These are phyloP conservation scores for Pseudogymnoascus sp. DNA, from an alignment of 2,329 filamentous ascomycete genomes.

Conservation along the genomic window DNA sequence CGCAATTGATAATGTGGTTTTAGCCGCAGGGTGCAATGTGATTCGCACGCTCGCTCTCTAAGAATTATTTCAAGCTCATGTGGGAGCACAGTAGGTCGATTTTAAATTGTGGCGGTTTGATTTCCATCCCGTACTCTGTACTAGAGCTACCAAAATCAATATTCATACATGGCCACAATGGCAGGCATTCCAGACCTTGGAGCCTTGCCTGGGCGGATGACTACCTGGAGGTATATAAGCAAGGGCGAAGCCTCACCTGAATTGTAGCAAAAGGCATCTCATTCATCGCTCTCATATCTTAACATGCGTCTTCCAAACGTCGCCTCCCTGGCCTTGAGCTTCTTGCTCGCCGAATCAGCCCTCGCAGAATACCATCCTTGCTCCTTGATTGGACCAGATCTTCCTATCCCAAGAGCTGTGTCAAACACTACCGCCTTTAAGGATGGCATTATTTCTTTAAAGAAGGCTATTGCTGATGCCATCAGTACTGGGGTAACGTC, in stretches of 20 bases:
- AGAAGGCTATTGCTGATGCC: background rate
- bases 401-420: background rate
- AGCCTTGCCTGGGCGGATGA: background rate
- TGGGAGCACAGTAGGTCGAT: too few species aligned
- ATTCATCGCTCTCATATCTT: background rate
- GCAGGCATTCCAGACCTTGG: background rate
- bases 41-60: too few species aligned
- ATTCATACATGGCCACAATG: background rate
- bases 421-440: background rate
- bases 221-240: background rate
- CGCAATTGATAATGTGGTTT: too few species aligned
- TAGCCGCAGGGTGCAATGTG: too few species aligned
- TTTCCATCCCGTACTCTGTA: too few species aligned
- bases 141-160: too few species aligned
- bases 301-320: constrained; percentile 1
- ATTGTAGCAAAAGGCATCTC: background rate
- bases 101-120: too few species aligned
- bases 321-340: background rate
- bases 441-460: background rate
- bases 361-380: constrained; percentile 1
- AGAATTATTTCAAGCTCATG: too few species aligned
- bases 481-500: background rate
- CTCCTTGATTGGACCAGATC: background rate
- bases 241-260: background rate
- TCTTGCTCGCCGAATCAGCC: background rate